These are phyloP conservation scores for Russula emetica DNA, from an alignment of 768 basidiomycete species.

Conservation along the genomic window DNA sequence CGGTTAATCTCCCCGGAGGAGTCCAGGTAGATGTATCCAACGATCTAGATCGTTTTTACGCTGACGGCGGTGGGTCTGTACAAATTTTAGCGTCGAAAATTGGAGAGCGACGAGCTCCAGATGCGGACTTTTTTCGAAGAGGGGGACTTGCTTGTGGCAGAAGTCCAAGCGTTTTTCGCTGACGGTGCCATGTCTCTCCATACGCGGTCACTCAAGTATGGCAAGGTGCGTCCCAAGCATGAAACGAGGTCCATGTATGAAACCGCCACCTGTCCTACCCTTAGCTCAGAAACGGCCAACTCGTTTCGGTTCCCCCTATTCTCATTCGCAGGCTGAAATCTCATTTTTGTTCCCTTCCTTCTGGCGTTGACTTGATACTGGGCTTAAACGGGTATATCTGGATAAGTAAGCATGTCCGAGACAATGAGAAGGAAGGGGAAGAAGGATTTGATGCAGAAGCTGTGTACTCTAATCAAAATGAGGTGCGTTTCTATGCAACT, in stretches of 20 bases:
- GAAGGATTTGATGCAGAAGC: conserved; percentile 94
- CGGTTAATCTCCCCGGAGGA: conserved; percentile 95
- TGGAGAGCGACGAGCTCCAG: conserved; percentile 97
- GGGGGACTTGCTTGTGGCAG: conserved; percentile 94
- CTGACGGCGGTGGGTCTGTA: not conserved
- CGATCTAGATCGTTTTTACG: not conserved
- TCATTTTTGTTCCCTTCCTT: conserved; percentile 87
- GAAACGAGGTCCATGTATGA: conserved; percentile 4
- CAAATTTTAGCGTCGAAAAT: conserved; percentile 74
- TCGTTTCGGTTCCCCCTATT: conserved; percentile 77
- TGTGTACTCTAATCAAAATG: conserved; percentile 92
- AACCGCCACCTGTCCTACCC: conserved; percentile 13
- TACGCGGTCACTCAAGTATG: conserved; percentile 92
- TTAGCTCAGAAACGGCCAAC: conserved; percentile 90
- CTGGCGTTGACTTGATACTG: conserved; percentile 92
- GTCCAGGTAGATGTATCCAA: conserved; percentile 63
- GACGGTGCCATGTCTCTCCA: conserved; percentile 98
- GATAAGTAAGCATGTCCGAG: conserved; percentile 84
- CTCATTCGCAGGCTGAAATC: conserved; percentile 91
- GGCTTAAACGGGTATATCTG: conserved; percentile 97
- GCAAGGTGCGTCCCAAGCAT: conserved; percentile 59
- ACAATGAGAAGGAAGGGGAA: conserved; percentile 75
- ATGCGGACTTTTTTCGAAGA: conserved; percentile 98
- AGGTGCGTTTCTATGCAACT: conserved; percentile 52
- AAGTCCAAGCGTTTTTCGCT: conserved; percentile 92